phyloP scores from a whole-genome alignment of 1,139 yeast species.

The Geotrichum macrosporum region DNA sequence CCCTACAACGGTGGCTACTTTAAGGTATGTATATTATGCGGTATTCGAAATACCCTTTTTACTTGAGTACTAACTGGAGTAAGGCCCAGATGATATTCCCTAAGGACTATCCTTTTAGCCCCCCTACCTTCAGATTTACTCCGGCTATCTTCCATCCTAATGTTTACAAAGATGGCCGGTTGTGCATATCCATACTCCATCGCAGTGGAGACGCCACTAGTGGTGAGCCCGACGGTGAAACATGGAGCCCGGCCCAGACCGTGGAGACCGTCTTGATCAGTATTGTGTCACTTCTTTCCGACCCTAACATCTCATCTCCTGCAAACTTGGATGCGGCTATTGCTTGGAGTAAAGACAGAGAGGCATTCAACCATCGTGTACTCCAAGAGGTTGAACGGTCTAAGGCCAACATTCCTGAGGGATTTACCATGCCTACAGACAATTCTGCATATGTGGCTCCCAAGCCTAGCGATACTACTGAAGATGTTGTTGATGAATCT shows the following conservation, averaged over 20 bases:
- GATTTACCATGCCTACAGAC: slow-evolving; percentile 71
- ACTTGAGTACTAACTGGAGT: background rate
- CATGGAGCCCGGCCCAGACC: slow-evolving; percentile 94
- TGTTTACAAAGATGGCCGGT: slow-evolving; percentile 86
- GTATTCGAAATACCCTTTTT: too few relatives aligned
- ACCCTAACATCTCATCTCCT: slow-evolving; percentile 88
- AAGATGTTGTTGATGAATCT: slow-evolving; percentile 73
- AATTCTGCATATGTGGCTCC: slow-evolving; percentile 57
- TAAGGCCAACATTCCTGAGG: slow-evolving; percentile 78
- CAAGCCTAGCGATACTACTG: slow-evolving; percentile 43
- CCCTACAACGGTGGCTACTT: slow-evolving; percentile 92
- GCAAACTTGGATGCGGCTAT: slow-evolving; percentile 96
- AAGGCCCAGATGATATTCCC: slow-evolving; percentile 89
- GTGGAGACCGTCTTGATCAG: slow-evolving; percentile 87
- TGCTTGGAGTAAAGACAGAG: slow-evolving; percentile 79
- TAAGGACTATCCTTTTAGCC: slow-evolving; percentile 80
- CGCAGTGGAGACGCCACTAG: slow-evolving; percentile 84
- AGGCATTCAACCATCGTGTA: slow-evolving; percentile 72
- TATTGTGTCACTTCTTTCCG: slow-evolving; percentile 82
- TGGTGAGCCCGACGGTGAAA: slow-evolving; percentile 81
- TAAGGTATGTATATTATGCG: slow-evolving; percentile 38
- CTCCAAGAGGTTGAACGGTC: slow-evolving; percentile 79
- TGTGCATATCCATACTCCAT: slow-evolving; percentile 88
- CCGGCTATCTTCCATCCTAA: slow-evolving; percentile 95
- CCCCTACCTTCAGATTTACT: slow-evolving; percentile 86